A percentile compares a stretch with the other conserved stretches of the same genome.
phyloP scores from a whole-genome alignment of 2,329 filamentous ascomycete species.

The Macrophomina pseudophaseolina region DNA sequence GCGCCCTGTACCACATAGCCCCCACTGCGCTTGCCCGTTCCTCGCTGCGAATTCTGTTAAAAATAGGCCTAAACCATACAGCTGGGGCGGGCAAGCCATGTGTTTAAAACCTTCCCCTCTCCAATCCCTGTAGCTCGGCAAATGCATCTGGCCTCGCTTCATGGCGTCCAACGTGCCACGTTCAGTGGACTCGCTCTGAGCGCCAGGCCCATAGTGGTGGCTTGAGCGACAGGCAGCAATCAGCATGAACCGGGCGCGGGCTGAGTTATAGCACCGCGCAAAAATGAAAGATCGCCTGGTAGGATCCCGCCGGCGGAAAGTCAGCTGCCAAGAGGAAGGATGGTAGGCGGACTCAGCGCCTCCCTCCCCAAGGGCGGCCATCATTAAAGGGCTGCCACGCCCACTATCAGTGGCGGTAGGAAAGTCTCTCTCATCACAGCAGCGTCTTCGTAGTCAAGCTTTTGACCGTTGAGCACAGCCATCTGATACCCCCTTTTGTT shows the following conservation, averaged over 20 bases:
- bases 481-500: background rate
- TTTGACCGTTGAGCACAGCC: background rate
- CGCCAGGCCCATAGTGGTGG: background rate
- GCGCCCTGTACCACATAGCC: background rate
- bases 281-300: background rate
- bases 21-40: background rate
- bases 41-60: slow-evolving; percentile 5
- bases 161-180: background rate
- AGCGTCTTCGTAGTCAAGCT: background rate
- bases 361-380: background rate
- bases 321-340: slow-evolving; percentile 19
- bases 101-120: background rate
- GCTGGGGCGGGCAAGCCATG: background rate
- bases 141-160: background rate
- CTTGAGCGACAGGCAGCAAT: slow-evolving; percentile 15
- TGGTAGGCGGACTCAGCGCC: background rate
- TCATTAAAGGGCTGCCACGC: background rate
- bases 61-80: background rate
- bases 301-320: slow-evolving; percentile 7
- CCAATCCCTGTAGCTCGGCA: background rate
- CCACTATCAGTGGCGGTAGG: background rate
- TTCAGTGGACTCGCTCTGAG: background rate
- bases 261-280: background rate
- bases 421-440: background rate
- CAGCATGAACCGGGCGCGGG: background rate